Conservation (phyloP, 1,284 basidiomycete species). For the Veloporphyrellus conicus region DNA sequence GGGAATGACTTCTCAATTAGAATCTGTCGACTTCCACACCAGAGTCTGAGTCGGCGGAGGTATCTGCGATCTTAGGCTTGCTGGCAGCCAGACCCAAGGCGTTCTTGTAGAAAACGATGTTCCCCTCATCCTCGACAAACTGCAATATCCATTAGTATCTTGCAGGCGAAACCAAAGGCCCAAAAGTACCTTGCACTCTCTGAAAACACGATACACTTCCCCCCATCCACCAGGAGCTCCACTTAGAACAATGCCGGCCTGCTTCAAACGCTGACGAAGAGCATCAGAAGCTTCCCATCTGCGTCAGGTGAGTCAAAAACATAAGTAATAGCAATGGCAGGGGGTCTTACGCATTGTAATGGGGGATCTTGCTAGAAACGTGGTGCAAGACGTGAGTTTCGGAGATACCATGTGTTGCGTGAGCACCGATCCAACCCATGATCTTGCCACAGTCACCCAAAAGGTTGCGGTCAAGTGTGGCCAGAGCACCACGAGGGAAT, state of each 20-base stretch:
- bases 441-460: constrained; percentile 73
- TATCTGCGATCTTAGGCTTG: constrained; percentile 60
- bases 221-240: constrained; percentile 72
- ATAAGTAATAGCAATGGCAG: not conserved
- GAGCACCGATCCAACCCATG: constrained; percentile 76
- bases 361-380: constrained; percentile 89
- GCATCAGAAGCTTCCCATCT: constrained; percentile 91
- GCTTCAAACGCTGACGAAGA: constrained; percentile 74
- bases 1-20: constrained; percentile 18
- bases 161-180: not conserved
- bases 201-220: constrained; percentile 73
- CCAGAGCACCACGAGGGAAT: constrained; percentile 91
- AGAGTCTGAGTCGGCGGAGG: constrained; percentile 68
- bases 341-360: constrained; percentile 70
- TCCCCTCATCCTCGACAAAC: constrained; percentile 92
- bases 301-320: constrained; percentile 5
- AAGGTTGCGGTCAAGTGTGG: constrained; percentile 88
- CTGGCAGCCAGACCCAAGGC: constrained; percentile 70
- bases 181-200: constrained; percentile 61
- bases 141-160: constrained; percentile 29
- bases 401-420: constrained; percentile 81
- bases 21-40: constrained; percentile 69
- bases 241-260: constrained; percentile 55
- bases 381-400: constrained; percentile 94
- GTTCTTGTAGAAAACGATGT: constrained; percentile 92